Percentiles rank a stretch among this genome's conserved stretches.
Evolutionary conservation across 768 basidiomycete species (phyloP).

Genomic region (Pleurotus tuber-regium): DNA sequence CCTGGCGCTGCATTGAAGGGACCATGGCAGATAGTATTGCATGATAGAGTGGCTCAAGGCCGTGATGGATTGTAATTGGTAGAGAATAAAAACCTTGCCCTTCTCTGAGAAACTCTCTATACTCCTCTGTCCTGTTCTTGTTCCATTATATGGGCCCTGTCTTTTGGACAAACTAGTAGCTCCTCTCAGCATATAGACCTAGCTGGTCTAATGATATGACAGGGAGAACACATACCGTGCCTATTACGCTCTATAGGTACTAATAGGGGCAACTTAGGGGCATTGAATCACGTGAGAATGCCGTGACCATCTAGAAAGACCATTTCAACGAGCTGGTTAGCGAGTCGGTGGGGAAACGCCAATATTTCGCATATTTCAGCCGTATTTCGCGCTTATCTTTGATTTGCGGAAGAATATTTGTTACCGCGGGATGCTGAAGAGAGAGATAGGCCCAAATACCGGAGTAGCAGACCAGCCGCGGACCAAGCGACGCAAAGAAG

Average conservation of each 20-base stretch:
- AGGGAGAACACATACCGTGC: background rate
- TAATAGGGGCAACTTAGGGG: background rate
- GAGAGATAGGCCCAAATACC: slow-evolving; percentile 37
- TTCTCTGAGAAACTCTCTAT: no score
- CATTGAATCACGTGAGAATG: background rate
- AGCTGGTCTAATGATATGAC: no score
- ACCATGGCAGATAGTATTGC: no score
- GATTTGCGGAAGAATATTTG: no score
- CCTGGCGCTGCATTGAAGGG: no score
- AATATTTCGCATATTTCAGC: background rate
- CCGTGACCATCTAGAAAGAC: background rate
- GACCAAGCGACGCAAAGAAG: slow-evolving; percentile 49
- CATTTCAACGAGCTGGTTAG: no score
- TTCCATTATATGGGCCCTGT: no score
- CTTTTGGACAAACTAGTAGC: no score
- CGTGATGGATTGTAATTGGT: no score
- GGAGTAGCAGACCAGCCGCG: slow-evolving; percentile 41
- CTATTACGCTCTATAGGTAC: background rate
- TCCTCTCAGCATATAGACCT: background rate
- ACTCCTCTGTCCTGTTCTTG: no score
- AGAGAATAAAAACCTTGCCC: no score
- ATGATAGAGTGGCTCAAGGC: no score
- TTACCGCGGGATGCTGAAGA: slow-evolving; percentile 40
- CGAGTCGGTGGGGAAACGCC: background rate
- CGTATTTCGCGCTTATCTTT: background rate